Evolutionary conservation across 1,139 yeast species (phyloP), one percentile per base, ranked within the genome.

Genomic region (Hansenula lynferdii): DNA sequence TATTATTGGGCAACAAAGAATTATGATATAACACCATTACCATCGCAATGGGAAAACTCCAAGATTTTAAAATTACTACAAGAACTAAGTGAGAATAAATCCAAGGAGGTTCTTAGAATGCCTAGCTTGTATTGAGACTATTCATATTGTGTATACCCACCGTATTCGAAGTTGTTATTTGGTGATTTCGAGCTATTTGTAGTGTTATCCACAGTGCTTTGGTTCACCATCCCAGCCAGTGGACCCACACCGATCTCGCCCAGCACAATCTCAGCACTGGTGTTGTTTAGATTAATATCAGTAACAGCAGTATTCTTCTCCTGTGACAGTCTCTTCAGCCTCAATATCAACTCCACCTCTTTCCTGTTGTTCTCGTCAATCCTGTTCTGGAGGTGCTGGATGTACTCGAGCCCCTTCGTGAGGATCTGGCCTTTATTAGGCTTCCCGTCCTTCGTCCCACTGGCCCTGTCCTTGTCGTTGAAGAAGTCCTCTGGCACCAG

Each of bases 1-100:
- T 94, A 87, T 62, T 92, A 92, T 65, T 92, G 98, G 97, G 96
- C 95, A 19, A 87, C 97, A 8, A 75, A 76, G 51, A 86, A 86
- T 62, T 85, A 70, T 54, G 80, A 77, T 28, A 77, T 82, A 19
- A 85, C 90, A 38, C 95, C 95, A 14, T 69, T 90, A 48, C 97
- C 97, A 7, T 90, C 85, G 34, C 73, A 74, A 54, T 90, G 96
- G 96, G 70, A 79, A 57, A 58, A 80, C 42, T 77, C 86, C 14
- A 65, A 72, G 53, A 66, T 92, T 34, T 70, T 92, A 69, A 60
- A 61, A 42, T 59, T 72, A 65, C 67, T 92, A 49, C 92, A 89
- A 58, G 79, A 80, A 37, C 76, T 82, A 51, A 82, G 95, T 38
- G 74, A 76, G 56, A 89, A 87, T 60, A 75, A 77, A 51, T 84